A percentile compares a stretch with the other conserved stretches of the same genome.
phyloP scores from a whole-genome alignment of 257 asterid genomes.

The Solanum piurae region DNA sequence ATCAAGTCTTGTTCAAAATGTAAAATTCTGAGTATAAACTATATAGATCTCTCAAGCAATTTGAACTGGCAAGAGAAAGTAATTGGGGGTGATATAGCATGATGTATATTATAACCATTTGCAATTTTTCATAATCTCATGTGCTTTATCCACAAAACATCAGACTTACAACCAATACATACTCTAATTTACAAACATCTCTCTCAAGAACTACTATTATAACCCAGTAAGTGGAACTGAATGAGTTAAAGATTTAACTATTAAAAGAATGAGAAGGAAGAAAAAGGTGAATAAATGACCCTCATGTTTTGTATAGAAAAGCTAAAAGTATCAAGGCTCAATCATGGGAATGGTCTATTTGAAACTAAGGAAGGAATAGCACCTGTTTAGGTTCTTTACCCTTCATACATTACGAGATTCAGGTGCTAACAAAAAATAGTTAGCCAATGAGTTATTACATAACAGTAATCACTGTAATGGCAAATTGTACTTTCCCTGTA shows the following conservation, averaged over 20 bases:
- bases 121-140: not conserved
- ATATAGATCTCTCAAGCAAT: not conserved
- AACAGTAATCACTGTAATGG: not conserved
- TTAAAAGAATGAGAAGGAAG: not conserved
- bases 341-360: not conserved
- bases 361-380: not conserved
- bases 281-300: not conserved
- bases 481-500: not conserved
- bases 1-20: not conserved
- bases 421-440: not conserved
- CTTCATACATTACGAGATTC: not conserved
- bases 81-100: not conserved
- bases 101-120: not conserved
- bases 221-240: not conserved
- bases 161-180: not conserved
- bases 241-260: not conserved
- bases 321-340: not conserved
- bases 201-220: not conserved
- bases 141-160: not conserved
- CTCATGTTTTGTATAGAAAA: not conserved
- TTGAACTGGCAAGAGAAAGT: not conserved
- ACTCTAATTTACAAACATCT: not conserved
- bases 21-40: not conserved
- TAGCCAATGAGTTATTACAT: not conserved
- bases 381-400: not conserved